These are phyloP conservation scores for Lolium multiflorum DNA, from an alignment of 176 grass and related monocot genomes.

Conservation along the genomic window DNA sequence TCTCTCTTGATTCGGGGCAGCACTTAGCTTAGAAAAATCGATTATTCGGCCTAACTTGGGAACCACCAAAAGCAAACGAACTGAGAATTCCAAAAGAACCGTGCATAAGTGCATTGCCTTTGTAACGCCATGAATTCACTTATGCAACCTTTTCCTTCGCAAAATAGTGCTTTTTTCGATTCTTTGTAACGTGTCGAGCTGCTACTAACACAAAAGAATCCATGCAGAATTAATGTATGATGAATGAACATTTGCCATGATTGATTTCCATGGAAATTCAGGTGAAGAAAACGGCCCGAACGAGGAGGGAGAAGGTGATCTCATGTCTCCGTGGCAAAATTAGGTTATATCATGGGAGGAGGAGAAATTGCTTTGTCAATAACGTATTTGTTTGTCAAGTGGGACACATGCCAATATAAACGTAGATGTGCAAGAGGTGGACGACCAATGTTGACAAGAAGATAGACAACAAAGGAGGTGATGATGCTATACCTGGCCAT, in stretches of 20 bases:
- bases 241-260: not conserved
- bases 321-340: too few relatives aligned
- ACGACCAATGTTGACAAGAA: not conserved
- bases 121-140: not conserved
- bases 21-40: not conserved
- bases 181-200: not conserved
- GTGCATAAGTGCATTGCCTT: slow-evolving; percentile 2
- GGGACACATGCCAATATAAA: too few relatives aligned
- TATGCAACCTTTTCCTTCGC: not conserved
- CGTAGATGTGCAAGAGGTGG: too few relatives aligned
- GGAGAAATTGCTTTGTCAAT: too few relatives aligned
- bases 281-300: not conserved
- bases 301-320: too few relatives aligned
- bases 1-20: not conserved
- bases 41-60: slow-evolving; percentile 25
- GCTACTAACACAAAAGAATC: not conserved
- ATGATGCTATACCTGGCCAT: too few relatives aligned
- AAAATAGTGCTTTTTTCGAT: not conserved
- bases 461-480: not conserved
- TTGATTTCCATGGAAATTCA: not conserved
- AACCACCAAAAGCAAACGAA: not conserved
- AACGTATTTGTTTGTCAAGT: too few relatives aligned
- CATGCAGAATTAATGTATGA: not conserved
- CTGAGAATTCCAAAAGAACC: not conserved
- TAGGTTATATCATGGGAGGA: too few relatives aligned